Evolutionary conservation across 768 basidiomycete genomes (phyloP).

Genomic region (Candolleomyces efflorescens): DNA sequence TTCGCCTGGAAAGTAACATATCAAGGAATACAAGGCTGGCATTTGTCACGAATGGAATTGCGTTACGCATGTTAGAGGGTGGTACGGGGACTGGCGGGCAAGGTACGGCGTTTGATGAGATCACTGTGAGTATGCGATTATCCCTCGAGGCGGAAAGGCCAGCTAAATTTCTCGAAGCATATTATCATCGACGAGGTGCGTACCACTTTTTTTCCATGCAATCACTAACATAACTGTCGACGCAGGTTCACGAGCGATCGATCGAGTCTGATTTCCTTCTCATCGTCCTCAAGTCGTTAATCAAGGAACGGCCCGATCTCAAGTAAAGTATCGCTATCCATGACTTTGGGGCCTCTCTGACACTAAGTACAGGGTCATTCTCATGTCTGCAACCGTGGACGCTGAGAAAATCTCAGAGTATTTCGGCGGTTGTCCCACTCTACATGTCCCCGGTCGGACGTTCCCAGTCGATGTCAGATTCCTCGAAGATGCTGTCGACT

Average conservation of each 20-base stretch:
- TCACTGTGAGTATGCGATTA: constrained; percentile 56
- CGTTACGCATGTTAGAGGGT: constrained; percentile 93
- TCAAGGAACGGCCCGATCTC: constrained; percentile 74
- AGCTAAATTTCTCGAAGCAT: constrained; percentile 47
- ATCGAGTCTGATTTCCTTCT: constrained; percentile 98
- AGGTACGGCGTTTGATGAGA: constrained; percentile 86
- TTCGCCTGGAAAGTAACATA: constrained; percentile 86
- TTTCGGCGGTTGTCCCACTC: constrained; percentile 81
- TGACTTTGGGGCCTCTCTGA: constrained; percentile 3
- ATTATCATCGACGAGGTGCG: constrained; percentile 91
- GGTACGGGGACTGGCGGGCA: constrained; percentile 65
- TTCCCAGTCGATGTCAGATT: constrained; percentile 87
- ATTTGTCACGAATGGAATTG: constrained; percentile 93
- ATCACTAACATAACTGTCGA: neutral
- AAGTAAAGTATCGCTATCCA: constrained; percentile 46
- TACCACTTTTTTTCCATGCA: neutral
- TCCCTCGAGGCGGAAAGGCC: neutral
- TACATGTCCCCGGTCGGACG: constrained; percentile 90
- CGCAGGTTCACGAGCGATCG: constrained; percentile 87
- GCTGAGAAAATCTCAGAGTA: constrained; percentile 84
- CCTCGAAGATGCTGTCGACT: constrained; percentile 89
- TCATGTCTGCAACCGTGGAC: constrained; percentile 97
- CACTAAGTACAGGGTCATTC: constrained; percentile 57
- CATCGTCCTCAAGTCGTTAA: constrained; percentile 83
- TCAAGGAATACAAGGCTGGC: constrained; percentile 73